These are phyloP conservation scores for Begonia masoniana DNA, from an alignment of 306 rosid species.

Conservation along the genomic window DNA sequence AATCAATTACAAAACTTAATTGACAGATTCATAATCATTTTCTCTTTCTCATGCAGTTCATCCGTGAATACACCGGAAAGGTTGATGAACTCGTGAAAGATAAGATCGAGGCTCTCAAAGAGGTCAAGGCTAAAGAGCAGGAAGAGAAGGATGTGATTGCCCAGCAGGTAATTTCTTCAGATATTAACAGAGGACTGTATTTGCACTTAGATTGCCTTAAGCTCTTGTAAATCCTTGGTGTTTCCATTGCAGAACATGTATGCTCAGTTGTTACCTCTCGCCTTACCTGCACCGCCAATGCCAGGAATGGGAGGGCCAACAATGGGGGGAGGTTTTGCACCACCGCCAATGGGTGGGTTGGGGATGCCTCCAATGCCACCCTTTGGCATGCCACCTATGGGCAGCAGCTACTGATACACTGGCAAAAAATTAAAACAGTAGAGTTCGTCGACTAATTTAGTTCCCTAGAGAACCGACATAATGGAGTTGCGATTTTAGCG, in stretches of 20 bases:
- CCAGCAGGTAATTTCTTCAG: conserved; percentile 55
- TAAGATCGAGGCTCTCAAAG: conserved; percentile 65
- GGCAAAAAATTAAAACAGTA: background rate
- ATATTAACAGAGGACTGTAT: too few relatives aligned
- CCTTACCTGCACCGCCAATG: conserved; percentile 96
- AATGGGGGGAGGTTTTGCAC: conserved; percentile 66
- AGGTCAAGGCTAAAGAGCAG: conserved; percentile 65
- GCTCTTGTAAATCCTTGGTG: conserved; percentile 3
- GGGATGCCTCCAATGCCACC: conserved; percentile 99
- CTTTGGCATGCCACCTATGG: conserved; percentile 97
- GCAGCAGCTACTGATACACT: conserved; percentile 52
- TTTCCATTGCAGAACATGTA: conserved; percentile 86
- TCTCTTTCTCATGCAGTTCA: conserved; percentile 32
- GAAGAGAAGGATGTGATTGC: conserved; percentile 87
- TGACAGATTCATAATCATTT: background rate
- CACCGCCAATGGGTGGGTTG: conserved; percentile 92
- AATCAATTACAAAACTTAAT: too few relatives aligned
- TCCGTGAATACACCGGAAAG: conserved; percentile 94
- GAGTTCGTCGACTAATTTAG: conserved; percentile 5
- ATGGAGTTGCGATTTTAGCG: background rate
- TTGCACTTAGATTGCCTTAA: background rate
- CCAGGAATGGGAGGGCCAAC: conserved; percentile 81
- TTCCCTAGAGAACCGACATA: conserved; percentile 3
- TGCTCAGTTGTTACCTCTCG: conserved; percentile 92
- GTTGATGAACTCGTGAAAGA: conserved; percentile 89